Evolutionary conservation across 495 filamentous ascomycete species (phyloP).

Genomic region (Neurospora pannonica): DNA sequence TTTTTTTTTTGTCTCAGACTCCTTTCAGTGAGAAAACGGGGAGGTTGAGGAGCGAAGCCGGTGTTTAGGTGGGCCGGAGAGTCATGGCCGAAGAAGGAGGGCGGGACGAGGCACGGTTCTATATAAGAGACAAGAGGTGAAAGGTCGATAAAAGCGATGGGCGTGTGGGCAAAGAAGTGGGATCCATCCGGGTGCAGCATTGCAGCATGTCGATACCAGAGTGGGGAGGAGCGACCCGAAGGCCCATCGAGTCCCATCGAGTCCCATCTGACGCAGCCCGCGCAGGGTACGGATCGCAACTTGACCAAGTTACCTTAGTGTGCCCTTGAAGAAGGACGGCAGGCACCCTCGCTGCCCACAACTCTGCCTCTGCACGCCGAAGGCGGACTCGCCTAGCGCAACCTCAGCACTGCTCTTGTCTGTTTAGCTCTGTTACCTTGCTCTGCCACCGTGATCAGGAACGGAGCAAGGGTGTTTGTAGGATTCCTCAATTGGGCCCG

Average conservation of each 20-base stretch:
- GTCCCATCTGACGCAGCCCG: background rate
- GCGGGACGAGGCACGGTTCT: conserved; percentile 7
- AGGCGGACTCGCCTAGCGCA: background rate
- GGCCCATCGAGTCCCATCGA: background rate
- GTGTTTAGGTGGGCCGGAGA: conserved; percentile 1
- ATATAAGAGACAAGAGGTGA: conserved; percentile 4
- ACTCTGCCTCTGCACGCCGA: background rate
- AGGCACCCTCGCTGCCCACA: background rate
- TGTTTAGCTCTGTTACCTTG: background rate
- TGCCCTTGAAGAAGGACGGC: background rate
- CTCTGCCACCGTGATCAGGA: background rate
- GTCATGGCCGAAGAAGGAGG: background rate
- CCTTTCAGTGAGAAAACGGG: background rate
- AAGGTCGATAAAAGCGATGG: conserved; percentile 6
- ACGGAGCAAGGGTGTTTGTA: background rate
- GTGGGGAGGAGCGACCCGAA: conserved; percentile 12
- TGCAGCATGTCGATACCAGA: conserved; percentile 3
- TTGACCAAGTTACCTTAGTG: background rate
- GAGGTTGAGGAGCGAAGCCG: background rate
- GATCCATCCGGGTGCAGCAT: background rate
- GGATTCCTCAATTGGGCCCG: background rate
- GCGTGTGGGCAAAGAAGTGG: background rate
- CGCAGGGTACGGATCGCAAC: background rate
- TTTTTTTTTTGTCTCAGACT: background rate
- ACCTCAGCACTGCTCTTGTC: background rate